Conservation (phyloP, 306 rosid genomes). For the Biancaea sappan region DNA sequence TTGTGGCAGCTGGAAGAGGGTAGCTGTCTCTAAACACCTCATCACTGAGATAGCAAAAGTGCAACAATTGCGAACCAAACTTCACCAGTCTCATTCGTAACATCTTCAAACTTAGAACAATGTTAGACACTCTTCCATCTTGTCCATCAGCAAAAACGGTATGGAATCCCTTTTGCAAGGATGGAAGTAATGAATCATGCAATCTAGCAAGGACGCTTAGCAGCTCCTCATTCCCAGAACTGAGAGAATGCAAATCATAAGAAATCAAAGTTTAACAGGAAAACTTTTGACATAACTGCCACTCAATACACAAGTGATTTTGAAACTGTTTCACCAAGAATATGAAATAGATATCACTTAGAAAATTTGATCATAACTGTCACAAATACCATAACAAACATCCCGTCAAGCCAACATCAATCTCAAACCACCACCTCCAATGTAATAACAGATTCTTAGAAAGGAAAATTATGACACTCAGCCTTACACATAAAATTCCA, state of each 20-base stretch:
- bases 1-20: conserved; percentile 63
- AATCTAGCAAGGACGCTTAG: conserved; percentile 77
- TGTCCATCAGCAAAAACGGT: conserved; percentile 45
- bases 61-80: conserved; percentile 84
- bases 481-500: conserved; percentile 23
- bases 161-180: conserved; percentile 53
- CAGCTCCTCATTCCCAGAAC: conserved; percentile 80
- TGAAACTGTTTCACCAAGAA: neutral
- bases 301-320: neutral
- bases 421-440: conserved; percentile 1
- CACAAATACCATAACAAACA: neutral
- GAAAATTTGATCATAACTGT: neutral
- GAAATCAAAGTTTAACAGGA: neutral
- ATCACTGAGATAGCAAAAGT: conserved; percentile 78
- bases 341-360: neutral
- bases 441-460: neutral
- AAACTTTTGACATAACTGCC: neutral
- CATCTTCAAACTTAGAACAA: conserved; percentile 71
- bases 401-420: neutral
- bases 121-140: conserved; percentile 49
- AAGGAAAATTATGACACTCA: conserved; percentile 21
- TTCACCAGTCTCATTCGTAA: conserved; percentile 70
- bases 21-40: conserved; percentile 59
- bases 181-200: conserved; percentile 89
- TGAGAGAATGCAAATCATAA: conserved; percentile 43